Evolutionary conservation across 2,329 filamentous ascomycete species (phyloP), one percentile per base, ranked within the genome.

Genomic region (Pyrenophora tritici-repentis): DNA sequence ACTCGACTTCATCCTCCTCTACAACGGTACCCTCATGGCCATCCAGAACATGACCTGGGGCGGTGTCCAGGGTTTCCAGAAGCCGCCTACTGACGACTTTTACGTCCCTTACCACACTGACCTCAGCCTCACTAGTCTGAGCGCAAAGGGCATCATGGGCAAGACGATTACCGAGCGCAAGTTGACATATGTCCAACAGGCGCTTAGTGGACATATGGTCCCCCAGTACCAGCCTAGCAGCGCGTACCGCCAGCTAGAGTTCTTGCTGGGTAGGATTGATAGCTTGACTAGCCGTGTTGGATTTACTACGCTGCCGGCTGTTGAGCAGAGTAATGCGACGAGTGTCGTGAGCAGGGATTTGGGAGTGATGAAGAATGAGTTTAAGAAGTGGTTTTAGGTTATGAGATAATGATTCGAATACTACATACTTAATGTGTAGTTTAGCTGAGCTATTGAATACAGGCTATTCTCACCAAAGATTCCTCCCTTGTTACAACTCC

Each of bases 11-110:
- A 80, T 89, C 53, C 79, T 90, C 8, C 76, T 87, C 18, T 77
- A 80, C 63, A 88, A 89, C 68, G 89, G 88, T 13, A 88, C 88
- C 0, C 77, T 93, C 1, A 76, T 90, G 6, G 81, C 82, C 1
- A 86, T 92, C 51, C 89, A 93, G 67, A 91, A 91, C 75, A 90
- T 92, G 85, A 91, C 88, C 0, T 93, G 86, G 85, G 83, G 84
- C 50, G 89, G 88, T 4, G 70, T 79, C 36, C 83, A 88, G 43
- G 90, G 89, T 0, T 92, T 93, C 77, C 82, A 86, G 57, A 67
- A 71, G 1, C 71, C 75, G 0, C 89, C 89, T 0, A 68, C 68
- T 1, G 80, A 84, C 43, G 83, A 85, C 2, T 86, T 90, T 65
- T 90, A 83, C 67, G 86, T 91, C 0, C 88, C 89, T 0, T 86